Percentiles rank a stretch among this genome's conserved stretches.
These are phyloP conservation scores for Teunomyces kruisii DNA, from an alignment of 805 yeast species.

Conservation along the genomic window DNA sequence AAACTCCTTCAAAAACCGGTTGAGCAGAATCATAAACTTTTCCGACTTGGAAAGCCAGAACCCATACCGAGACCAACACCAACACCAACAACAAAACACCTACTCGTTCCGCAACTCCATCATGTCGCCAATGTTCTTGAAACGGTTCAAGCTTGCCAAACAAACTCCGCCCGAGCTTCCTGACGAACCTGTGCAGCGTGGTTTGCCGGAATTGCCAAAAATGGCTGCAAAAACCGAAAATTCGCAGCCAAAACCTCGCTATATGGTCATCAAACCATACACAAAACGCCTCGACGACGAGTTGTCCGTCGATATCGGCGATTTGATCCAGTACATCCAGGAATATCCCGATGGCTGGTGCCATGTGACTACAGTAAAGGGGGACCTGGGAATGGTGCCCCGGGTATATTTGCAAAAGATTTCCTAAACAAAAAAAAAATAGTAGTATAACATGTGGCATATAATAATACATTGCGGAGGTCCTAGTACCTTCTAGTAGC, in stretches of 20 bases:
- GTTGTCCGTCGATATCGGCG: slow-evolving; percentile 29
- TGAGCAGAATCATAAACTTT: slow-evolving; percentile 24
- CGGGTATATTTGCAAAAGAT: slow-evolving; percentile 21
- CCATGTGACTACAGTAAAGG: slow-evolving; percentile 19
- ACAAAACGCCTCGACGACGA: slow-evolving; percentile 33
- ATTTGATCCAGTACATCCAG: slow-evolving; percentile 23
- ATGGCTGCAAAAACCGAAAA: background rate
- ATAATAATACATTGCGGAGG: background rate
- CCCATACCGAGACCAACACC: background rate
- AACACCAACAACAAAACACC: background rate
- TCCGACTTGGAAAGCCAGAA: slow-evolving; percentile 14
- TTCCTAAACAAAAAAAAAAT: background rate
- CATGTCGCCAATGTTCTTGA: slow-evolving; percentile 32
- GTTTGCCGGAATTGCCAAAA: background rate
- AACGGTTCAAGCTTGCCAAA: slow-evolving; percentile 30
- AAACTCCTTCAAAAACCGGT: slow-evolving; percentile 16
- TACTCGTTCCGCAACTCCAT: background rate
- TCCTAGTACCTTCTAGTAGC: slow-evolving; percentile 7
- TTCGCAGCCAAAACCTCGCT: slow-evolving; percentile 6
- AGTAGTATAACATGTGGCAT: background rate
- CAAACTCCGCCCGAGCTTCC: background rate
- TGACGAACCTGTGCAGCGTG: background rate
- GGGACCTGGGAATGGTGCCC: slow-evolving; percentile 35
- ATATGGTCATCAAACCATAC: slow-evolving; percentile 27
- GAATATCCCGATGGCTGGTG: slow-evolving; percentile 42